phyloP scores from a whole-genome alignment of 2,329 filamentous ascomycete species.

The Cladobotryum mycophilum region DNA sequence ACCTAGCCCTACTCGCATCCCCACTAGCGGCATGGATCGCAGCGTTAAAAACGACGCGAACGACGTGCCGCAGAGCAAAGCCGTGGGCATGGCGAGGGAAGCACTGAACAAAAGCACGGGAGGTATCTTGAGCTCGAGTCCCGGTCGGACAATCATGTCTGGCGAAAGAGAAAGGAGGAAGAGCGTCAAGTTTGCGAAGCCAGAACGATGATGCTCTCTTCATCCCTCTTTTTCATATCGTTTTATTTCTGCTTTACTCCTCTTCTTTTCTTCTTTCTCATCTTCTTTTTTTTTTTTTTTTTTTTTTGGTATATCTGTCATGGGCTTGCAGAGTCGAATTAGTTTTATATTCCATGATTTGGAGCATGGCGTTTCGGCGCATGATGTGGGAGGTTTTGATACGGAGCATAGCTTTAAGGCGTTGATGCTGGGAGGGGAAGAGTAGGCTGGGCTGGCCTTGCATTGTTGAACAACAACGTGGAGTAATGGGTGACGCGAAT shows the following conservation, averaged over 20 bases:
- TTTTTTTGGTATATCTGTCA: neutral
- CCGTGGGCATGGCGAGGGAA: conserved; percentile 55
- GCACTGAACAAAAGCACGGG: conserved; percentile 33
- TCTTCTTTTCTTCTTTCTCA: neutral
- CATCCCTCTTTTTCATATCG: no score
- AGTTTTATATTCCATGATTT: neutral
- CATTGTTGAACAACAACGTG: neutral
- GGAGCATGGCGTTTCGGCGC: neutral
- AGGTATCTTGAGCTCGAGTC: conserved; percentile 45
- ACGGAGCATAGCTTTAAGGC: neutral
- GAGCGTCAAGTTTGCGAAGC: conserved; percentile 56
- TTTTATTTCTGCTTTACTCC: no score
- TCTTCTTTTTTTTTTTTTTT: neutral
- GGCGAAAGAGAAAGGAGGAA: conserved; percentile 51
- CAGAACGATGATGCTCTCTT: conserved; percentile 20
- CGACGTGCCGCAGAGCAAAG: conserved; percentile 53
- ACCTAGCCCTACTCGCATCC: conserved; percentile 21
- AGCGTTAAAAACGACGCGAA: conserved; percentile 40
- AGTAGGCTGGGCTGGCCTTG: neutral
- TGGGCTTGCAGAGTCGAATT: neutral
- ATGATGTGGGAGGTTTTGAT: neutral
- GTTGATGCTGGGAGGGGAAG: neutral
- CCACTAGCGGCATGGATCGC: conserved; percentile 10
- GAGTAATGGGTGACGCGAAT: neutral
- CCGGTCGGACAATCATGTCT: conserved; percentile 31